Evolutionary conservation across 345 rosid species (phyloP).

Genomic region (Sonneratia alba): DNA sequence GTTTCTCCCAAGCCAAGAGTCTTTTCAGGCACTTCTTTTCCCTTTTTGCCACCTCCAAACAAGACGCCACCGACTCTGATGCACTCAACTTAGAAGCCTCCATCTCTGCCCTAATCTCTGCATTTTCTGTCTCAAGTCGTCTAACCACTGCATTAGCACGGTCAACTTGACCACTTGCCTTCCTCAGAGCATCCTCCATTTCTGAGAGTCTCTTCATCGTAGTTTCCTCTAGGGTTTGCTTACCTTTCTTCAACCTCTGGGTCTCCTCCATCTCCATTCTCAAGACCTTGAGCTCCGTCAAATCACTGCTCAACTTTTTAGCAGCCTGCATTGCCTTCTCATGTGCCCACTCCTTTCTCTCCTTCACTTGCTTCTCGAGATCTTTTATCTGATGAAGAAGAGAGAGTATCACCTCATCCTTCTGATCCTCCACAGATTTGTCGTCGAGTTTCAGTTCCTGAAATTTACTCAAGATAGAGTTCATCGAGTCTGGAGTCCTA

Average conservation of each 20-base stretch:
- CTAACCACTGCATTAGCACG: constrained; percentile 65
- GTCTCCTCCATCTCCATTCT: constrained; percentile 80
- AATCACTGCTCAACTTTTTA: constrained; percentile 66
- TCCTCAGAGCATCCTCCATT: constrained; percentile 80
- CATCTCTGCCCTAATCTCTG: constrained; percentile 88
- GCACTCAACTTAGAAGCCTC: constrained; percentile 90
- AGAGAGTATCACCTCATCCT: constrained; percentile 61
- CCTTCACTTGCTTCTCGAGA: constrained; percentile 70
- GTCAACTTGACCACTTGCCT: constrained; percentile 74
- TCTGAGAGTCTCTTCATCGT: constrained; percentile 71
- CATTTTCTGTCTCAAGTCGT: constrained; percentile 73
- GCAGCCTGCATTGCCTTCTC: constrained; percentile 99
- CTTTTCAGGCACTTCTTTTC: constrained; percentile 76
- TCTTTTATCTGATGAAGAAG: constrained; percentile 61
- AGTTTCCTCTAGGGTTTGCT: constrained; percentile 67
- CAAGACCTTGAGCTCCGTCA: constrained; percentile 69
- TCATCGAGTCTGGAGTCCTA: constrained; percentile 43
- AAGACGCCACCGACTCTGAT: constrained; percentile 62
- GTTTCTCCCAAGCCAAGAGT: constrained; percentile 76
- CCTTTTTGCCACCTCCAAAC: constrained; percentile 66
- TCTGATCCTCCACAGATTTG: constrained; percentile 57
- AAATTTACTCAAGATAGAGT: constrained; percentile 53
- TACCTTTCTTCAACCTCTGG: constrained; percentile 74
- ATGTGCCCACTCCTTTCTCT: constrained; percentile 91
- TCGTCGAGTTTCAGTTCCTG: constrained; percentile 73